phyloP scores from a whole-genome alignment of 352 stramenopile genomes.

The Thalassiosira exigua region DNA sequence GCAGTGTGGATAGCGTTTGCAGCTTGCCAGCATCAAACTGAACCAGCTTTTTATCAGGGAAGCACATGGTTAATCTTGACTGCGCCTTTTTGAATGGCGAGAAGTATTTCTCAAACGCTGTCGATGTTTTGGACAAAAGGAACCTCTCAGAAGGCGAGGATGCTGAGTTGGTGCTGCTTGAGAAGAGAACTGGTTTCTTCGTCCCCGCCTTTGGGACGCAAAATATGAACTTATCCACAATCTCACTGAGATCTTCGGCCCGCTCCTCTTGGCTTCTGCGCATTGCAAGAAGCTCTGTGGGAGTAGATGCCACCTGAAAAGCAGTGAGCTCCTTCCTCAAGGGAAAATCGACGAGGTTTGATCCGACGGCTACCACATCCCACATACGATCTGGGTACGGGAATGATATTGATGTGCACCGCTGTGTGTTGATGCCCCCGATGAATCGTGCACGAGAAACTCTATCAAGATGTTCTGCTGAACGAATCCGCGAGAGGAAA shows the following conservation, averaged over 20 bases:
- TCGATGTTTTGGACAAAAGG: conserved; percentile 32
- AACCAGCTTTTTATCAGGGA: conserved; percentile 96
- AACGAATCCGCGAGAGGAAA: conserved; percentile 56
- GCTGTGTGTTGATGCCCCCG: conserved; percentile 58
- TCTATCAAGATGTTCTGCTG: conserved; percentile 41
- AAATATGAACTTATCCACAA: conserved; percentile 82
- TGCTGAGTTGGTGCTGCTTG: conserved; percentile 30
- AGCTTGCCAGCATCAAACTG: conserved; percentile 99
- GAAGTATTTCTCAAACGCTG: conserved; percentile 64
- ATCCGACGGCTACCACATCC: conserved; percentile 51
- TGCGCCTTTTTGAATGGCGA: conserved; percentile 68
- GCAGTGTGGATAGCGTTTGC: conserved; percentile 93
- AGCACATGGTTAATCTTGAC: conserved; percentile 90
- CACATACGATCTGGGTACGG: conserved; percentile 58
- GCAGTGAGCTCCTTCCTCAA: conserved; percentile 52
- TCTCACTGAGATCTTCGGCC: conserved; percentile 62
- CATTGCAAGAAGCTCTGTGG: conserved; percentile 73
- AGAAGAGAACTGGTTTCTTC: conserved; percentile 50
- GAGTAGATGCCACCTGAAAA: conserved; percentile 66
- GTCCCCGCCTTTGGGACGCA: conserved; percentile 77
- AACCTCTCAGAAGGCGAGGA: conserved; percentile 33
- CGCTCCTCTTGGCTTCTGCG: conserved; percentile 65
- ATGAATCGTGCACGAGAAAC: conserved; percentile 59
- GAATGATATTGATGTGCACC: conserved; percentile 67
- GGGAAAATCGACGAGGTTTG: conserved; percentile 41